Conservation (phyloP, 768 basidiomycete genomes). For the Lactarius sp. region DNA sequence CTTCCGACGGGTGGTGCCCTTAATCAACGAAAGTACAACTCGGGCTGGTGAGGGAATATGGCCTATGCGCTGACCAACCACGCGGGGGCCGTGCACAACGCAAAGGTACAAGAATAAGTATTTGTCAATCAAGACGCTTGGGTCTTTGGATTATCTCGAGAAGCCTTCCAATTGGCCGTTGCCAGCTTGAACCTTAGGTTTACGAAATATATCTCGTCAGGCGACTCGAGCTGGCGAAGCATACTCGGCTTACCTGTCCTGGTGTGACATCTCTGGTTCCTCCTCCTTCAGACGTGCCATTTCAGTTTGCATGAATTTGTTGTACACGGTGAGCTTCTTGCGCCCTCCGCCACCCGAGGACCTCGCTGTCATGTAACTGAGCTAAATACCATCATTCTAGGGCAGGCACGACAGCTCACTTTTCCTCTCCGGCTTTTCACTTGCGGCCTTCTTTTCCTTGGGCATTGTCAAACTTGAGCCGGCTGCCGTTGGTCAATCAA, state of each 20-base stretch:
- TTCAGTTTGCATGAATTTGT: constrained; percentile 77
- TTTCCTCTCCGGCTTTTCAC: constrained; percentile 26
- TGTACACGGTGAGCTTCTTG: constrained; percentile 67
- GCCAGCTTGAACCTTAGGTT: constrained; percentile 60
- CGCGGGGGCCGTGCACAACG: not conserved
- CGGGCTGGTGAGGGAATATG: not conserved
- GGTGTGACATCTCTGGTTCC: constrained; percentile 66
- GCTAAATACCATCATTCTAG: constrained; percentile 1
- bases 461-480: constrained; percentile 16
- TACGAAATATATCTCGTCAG: constrained; percentile 14
- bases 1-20: not conserved
- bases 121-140: constrained; percentile 8
- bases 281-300: constrained; percentile 74
- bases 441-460: constrained; percentile 24
- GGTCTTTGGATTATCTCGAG: constrained; percentile 46
- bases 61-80: not conserved
- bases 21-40: not conserved
- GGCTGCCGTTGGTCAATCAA: not conserved
- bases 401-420: constrained; percentile 6
- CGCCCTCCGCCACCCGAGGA: constrained; percentile 48
- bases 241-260: constrained; percentile 53
- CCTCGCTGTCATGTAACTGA: constrained; percentile 38
- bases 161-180: constrained; percentile 72
- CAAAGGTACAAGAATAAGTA: constrained; percentile 9
- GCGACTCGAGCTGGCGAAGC: not conserved